Evolutionary conservation across 2,329 filamentous ascomycete genomes (phyloP).

Genomic region (Epichloe gansuensis): DNA sequence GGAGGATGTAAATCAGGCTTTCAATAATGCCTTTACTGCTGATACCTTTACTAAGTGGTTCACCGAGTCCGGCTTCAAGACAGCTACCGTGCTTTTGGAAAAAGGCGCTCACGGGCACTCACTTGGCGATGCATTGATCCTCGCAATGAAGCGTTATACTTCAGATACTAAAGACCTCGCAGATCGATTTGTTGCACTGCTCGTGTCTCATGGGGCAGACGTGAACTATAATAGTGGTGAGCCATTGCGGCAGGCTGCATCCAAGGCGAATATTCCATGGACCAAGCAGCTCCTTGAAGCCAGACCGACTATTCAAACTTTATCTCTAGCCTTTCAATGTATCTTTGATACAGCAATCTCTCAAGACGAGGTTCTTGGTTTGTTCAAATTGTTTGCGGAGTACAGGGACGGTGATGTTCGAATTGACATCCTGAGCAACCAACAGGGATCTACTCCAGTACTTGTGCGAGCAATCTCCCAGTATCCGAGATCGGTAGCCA

Average conservation of each 20-base stretch:
- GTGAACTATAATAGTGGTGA: constrained; percentile 41
- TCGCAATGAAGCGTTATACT: constrained; percentile 31
- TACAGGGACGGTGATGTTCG: constrained; percentile 34
- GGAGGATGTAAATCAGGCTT: constrained; percentile 32
- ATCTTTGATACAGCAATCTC: constrained; percentile 40
- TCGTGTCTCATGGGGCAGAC: constrained; percentile 28
- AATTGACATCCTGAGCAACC: constrained; percentile 37
- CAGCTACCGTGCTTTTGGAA: constrained; percentile 34
- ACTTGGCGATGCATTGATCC: constrained; percentile 32
- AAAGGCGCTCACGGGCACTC: constrained; percentile 36
- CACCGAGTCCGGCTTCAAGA: constrained; percentile 31
- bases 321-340: constrained; percentile 42
- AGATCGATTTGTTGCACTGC: constrained; percentile 31
- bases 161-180: constrained; percentile 27
- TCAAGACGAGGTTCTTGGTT: constrained; percentile 36
- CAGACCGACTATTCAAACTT: constrained; percentile 35
- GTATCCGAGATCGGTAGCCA: constrained; percentile 40
- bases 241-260: constrained; percentile 41
- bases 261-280: constrained; percentile 36
- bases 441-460: constrained; percentile 32
- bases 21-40: constrained; percentile 31
- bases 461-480: constrained; percentile 40
- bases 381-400: constrained; percentile 40
- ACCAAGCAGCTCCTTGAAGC: constrained; percentile 37
- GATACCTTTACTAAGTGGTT: constrained; percentile 33